These are phyloP conservation scores for Dipteronia dyeriana DNA, from an alignment of 345 rosid species.

Conservation along the genomic window DNA sequence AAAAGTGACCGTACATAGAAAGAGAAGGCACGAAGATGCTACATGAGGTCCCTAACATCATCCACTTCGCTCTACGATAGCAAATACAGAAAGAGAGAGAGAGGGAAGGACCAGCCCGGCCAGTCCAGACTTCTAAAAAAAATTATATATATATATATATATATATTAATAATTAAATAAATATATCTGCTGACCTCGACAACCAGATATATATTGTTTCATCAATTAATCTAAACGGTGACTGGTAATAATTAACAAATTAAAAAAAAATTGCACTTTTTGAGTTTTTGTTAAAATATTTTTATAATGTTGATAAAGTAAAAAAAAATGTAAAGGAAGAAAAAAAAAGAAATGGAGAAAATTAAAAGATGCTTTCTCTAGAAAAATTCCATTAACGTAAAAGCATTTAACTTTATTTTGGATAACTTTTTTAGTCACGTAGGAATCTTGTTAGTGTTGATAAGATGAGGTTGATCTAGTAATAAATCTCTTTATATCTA, in stretches of 20 bases:
- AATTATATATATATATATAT: no score
- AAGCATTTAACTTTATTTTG: constrained; percentile 12
- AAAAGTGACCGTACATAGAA: constrained; percentile 24
- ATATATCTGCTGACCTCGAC: neutral
- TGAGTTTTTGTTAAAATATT: no score
- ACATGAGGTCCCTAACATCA: constrained; percentile 26
- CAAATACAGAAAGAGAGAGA: neutral
- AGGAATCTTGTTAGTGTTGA: constrained; percentile 33
- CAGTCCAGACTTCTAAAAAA: neutral
- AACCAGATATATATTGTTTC: neutral
- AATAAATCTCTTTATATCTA: no score
- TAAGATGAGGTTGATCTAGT: no score
- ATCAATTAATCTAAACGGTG: neutral
- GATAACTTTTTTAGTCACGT: constrained; percentile 1
- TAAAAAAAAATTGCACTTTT: neutral
- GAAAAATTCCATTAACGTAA: constrained; percentile 2
- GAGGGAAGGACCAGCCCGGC: neutral
- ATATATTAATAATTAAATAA: neutral
- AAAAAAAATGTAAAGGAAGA: neutral
- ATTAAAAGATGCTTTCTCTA: constrained; percentile 15
- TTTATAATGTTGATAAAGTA: neutral
- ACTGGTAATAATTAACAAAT: neutral
- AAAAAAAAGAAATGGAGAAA: neutral
- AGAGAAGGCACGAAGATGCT: constrained; percentile 2
- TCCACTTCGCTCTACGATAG: neutral